These are phyloP conservation scores for Arctostaphylos glauca DNA, from an alignment of 148 eudicot species.

Conservation along the genomic window DNA sequence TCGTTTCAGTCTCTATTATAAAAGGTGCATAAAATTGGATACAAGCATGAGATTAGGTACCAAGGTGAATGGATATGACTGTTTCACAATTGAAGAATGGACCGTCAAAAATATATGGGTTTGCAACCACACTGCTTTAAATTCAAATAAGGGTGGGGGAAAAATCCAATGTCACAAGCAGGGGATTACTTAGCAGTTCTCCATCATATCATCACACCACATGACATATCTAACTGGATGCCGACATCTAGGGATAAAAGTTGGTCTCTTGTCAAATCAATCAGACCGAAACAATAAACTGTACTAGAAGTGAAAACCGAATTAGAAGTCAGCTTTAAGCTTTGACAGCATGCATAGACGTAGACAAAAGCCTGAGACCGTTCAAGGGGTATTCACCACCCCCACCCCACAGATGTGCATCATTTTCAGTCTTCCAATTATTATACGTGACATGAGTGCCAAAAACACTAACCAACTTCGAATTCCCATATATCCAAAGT, in stretches of 20 bases:
- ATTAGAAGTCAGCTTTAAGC: constrained; percentile 10
- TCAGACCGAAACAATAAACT: background rate
- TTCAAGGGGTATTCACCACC: background rate
- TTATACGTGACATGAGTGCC: background rate
- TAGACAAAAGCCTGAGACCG: background rate
- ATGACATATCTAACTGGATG: background rate
- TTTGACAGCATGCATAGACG: background rate
- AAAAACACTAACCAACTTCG: background rate
- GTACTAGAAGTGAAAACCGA: background rate
- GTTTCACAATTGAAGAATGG: background rate
- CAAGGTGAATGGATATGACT: background rate
- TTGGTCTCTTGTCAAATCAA: background rate
- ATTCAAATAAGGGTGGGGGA: background rate
- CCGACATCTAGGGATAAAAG: background rate
- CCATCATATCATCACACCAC: background rate
- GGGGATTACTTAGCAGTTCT: background rate
- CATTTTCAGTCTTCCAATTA: background rate
- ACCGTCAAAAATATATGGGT: background rate
- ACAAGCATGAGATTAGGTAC: background rate
- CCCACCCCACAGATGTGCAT: background rate
- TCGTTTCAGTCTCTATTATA: background rate
- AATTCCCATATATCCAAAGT: background rate
- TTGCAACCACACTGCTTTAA: background rate
- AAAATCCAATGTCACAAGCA: background rate
- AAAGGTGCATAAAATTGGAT: background rate